Evolutionary conservation across 768 basidiomycete species (phyloP), one percentile per base, ranked within the genome.

Genomic region (Tylopilus rubrobrunneus): DNA sequence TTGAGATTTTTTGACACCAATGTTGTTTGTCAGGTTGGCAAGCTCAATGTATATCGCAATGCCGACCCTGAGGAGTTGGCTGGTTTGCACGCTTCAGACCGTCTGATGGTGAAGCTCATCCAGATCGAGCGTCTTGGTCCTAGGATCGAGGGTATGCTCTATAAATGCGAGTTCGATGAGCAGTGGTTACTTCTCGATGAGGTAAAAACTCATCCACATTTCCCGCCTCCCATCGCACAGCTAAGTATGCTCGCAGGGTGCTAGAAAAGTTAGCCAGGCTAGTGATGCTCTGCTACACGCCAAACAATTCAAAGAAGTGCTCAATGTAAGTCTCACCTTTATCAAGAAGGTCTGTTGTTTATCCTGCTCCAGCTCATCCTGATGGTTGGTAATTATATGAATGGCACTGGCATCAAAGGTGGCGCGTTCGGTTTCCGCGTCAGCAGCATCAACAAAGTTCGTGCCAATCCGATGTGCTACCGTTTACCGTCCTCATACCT

Each of bases 351-450:
- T 21, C 28, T 42, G 31, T 36, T n/a, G 11, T 34, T 63, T 39
- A 60, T 45, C 25, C 42, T 40, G 5, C 6, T 42, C 19, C 49
- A 87, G 87, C 81, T 99, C 40, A 97, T 98, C 59, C 84, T 99
- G 14, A 79, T 95, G 61, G 83, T 99, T 60, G 96, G 96, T 41
- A 99, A 99, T 69, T 99, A 93, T 70, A 94, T 98, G 87, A 99
- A 99, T 67, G 92, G 94, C 7, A 88, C 92, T 49, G 93, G 95
- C 50, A 81, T 92, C 62, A 97, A 96, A 69, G 96, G 96, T 51
- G 95, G 95, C 31, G 97, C 97, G 1, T 96, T 91, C 62, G 96
- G 96, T 55, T 99, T 99, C 81, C 85, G 89, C 63, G 84, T 98
- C 49, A 93, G 92, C 73, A 96, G 94, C 70, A 95, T 99, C 71